phyloP scores from a whole-genome alignment of 2,329 filamentous ascomycete genomes.

The Neonectria punicea region DNA sequence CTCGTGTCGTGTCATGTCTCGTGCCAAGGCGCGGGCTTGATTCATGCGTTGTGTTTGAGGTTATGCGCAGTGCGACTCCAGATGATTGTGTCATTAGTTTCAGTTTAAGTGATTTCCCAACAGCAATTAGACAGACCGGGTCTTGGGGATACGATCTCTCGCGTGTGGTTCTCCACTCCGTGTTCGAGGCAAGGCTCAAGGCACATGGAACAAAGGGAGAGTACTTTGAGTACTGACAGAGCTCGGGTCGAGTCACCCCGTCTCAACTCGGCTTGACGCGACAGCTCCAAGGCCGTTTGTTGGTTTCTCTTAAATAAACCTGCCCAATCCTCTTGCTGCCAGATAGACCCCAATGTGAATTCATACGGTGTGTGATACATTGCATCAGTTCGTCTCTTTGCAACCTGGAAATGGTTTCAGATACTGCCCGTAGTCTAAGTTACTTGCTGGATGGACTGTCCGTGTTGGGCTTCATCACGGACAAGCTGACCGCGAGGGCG shows the following conservation, averaged over 20 bases:
- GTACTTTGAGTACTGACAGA: neutral
- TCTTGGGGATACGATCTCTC: neutral
- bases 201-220: neutral
- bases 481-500: neutral
- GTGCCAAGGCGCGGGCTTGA: constrained; percentile 5
- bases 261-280: neutral
- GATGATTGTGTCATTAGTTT: constrained; percentile 2
- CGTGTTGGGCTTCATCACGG: neutral
- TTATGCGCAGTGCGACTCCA: constrained; percentile 21
- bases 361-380: neutral
- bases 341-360: neutral
- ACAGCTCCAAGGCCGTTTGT: neutral
- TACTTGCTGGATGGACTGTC: no score
- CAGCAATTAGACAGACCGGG: neutral
- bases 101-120: neutral
- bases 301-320: neutral
- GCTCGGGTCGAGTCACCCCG: neutral
- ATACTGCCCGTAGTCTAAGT: no score
- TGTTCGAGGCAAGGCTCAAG: neutral
- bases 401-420: neutral
- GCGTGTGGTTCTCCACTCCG: neutral
- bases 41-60: constrained; percentile 21
- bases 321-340: neutral
- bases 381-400: neutral
- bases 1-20: constrained; percentile 18